These are phyloP conservation scores for Aspergillus fumigatus DNA, from an alignment of 2,329 filamentous ascomycete species.

Conservation along the genomic window DNA sequence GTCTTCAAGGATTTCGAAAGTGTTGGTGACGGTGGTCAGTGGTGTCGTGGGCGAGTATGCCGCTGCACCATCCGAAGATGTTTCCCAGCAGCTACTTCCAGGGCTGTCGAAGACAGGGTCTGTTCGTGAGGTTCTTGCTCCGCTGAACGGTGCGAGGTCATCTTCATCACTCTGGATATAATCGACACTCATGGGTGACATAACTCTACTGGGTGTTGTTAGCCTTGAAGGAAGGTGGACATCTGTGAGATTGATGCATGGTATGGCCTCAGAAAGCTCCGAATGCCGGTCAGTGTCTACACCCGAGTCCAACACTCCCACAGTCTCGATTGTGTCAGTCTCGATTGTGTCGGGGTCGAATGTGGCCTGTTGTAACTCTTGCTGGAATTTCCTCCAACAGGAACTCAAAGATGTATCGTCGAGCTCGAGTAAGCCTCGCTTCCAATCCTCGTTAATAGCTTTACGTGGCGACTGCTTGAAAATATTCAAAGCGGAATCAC, in stretches of 20 bases:
- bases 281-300: not conserved
- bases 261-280: too few species aligned
- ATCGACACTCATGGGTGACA: not conserved
- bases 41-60: not conserved
- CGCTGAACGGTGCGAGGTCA: not conserved
- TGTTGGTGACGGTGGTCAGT: not conserved
- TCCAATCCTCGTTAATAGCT: conserved; percentile 13
- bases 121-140: not conserved
- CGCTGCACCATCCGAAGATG: not conserved
- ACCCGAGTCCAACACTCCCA: not conserved
- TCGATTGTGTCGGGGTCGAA: conserved; percentile 5
- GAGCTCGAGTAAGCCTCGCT: conserved; percentile 6
- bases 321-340: not conserved
- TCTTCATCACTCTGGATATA: not conserved
- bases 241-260: not conserved
- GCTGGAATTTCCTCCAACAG: conserved; percentile 10
- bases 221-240: not conserved
- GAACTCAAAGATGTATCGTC: conserved; percentile 1
- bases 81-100: not conserved
- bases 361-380: conserved; percentile 11
- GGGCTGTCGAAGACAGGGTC: not conserved
- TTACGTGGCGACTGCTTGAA: conserved; percentile 6
- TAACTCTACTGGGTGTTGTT: not conserved
- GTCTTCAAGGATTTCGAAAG: not conserved
- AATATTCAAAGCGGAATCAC: not conserved